A percentile compares a stretch with the other conserved stretches of the same genome.
These are phyloP conservation scores for Globisporangium iwayamae DNA, from an alignment of 352 stramenopile genomes.

Conservation along the genomic window DNA sequence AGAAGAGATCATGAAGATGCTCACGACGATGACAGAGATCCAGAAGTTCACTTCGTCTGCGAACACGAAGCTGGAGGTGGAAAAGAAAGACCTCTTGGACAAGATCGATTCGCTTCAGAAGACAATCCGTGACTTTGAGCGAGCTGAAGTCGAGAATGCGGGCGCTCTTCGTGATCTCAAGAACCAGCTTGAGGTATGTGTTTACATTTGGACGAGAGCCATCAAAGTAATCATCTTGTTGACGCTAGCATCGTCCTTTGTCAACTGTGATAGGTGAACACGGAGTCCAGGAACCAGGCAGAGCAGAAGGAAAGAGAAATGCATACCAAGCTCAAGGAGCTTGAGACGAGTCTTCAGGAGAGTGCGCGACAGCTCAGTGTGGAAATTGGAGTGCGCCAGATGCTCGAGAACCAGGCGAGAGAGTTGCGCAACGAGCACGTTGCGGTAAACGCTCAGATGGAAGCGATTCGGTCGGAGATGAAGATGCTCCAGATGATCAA, in stretches of 20 bases:
- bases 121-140: constrained; percentile 46
- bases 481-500: constrained; percentile 41
- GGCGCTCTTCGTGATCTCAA: constrained; percentile 45
- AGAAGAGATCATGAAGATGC: constrained; percentile 57
- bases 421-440: constrained; percentile 72
- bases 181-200: constrained; percentile 43
- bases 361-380: constrained; percentile 52
- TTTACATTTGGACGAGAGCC: background rate
- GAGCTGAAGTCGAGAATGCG: constrained; percentile 40
- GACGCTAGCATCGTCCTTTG: constrained; percentile 3
- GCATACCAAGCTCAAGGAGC: constrained; percentile 34
- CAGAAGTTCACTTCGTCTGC: constrained; percentile 67
- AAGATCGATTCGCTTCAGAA: constrained; percentile 59
- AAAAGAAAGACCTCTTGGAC: constrained; percentile 63
- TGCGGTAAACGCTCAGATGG: constrained; percentile 76
- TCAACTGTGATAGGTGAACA: constrained; percentile 20
- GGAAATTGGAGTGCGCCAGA: constrained; percentile 58
- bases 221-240: background rate
- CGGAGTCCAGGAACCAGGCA: constrained; percentile 23
- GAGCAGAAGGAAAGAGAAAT: constrained; percentile 34
- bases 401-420: constrained; percentile 66
- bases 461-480: constrained; percentile 73
- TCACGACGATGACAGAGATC: constrained; percentile 71
- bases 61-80: constrained; percentile 56
- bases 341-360: constrained; percentile 53